Evolutionary conservation across 129 eudicot species (phyloP).

Genomic region (Flaveria robusta): DNA sequence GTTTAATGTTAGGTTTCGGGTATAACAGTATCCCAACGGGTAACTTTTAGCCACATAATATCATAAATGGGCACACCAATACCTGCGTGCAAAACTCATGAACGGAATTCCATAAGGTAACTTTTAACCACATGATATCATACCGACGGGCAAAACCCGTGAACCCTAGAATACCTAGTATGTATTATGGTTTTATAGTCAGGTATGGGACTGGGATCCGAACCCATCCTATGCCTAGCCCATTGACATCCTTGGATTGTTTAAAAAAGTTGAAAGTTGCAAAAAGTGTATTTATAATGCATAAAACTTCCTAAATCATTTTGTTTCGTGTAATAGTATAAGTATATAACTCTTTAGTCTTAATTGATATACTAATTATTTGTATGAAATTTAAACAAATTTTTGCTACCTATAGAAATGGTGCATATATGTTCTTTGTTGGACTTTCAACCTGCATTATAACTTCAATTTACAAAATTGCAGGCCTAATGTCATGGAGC

Average conservation of each 20-base stretch:
- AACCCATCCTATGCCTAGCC: not conserved
- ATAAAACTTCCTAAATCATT: not conserved
- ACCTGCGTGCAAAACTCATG: not conserved
- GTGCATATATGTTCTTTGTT: not conserved
- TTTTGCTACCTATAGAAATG: not conserved
- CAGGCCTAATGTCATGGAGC: slow-evolving; percentile 98
- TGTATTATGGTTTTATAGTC: no score
- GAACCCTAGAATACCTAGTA: no score
- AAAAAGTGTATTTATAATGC: not conserved
- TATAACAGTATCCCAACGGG: no score
- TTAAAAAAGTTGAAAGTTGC: not conserved
- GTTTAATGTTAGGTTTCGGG: no score
- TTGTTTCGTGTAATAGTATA: not conserved
- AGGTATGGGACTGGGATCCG: no score
- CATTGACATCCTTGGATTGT: not conserved
- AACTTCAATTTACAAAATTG: slow-evolving; percentile 17
- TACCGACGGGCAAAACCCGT: no score
- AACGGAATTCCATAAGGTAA: not conserved
- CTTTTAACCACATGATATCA: not conserved
- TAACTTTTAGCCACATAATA: no score
- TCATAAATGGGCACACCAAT: no score
- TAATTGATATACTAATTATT: slow-evolving; percentile 2
- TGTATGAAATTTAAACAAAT: not conserved
- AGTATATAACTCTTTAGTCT: not conserved
- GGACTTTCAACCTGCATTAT: slow-evolving; percentile 5